These are phyloP conservation scores for Nigrograna mackinnonii DNA, from an alignment of 2,329 filamentous ascomycete species.

Conservation along the genomic window DNA sequence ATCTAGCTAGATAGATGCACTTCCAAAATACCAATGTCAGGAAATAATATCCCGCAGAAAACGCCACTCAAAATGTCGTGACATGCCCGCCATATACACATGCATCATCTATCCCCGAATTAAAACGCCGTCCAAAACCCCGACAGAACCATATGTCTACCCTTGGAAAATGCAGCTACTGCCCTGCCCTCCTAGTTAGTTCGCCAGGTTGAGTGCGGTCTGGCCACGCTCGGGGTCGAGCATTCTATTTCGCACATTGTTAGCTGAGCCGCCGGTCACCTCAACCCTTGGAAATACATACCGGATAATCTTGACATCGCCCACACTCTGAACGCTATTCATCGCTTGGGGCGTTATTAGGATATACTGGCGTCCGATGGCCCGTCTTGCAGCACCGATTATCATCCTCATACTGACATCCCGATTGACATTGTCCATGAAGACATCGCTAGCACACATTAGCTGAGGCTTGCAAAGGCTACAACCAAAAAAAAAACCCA, in stretches of 20 bases:
- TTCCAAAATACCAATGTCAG: too few species aligned
- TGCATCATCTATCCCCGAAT: too few species aligned
- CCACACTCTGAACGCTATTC: conserved; percentile 57
- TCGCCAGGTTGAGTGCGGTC: conserved; percentile 47
- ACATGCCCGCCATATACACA: too few species aligned
- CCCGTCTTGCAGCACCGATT: conserved; percentile 80
- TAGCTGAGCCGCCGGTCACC: too few species aligned
- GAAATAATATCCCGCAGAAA: too few species aligned
- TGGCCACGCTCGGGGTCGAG: conserved; percentile 56
- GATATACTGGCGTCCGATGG: conserved; percentile 91
- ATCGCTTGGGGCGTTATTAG: conserved; percentile 94
- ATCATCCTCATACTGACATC: conserved; percentile 94
- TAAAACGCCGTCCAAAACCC: too few species aligned
- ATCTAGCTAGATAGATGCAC: too few species aligned
- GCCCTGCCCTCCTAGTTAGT: too few species aligned
- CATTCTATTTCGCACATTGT: conserved; percentile 41
- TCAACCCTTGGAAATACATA: conserved; percentile 42
- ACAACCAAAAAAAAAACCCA: conserved; percentile 34
- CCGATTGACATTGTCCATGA: conserved; percentile 97
- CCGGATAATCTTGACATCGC: conserved; percentile 81
- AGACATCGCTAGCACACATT: conserved; percentile 69
- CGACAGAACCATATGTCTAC: too few species aligned
- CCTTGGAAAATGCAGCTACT: too few species aligned
- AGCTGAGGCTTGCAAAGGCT: conserved; percentile 12
- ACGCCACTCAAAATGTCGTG: too few species aligned